Evolutionary conservation across 177 flowering plant genomes (phyloP).

Genomic region (Tripterygium wilfordii): DNA sequence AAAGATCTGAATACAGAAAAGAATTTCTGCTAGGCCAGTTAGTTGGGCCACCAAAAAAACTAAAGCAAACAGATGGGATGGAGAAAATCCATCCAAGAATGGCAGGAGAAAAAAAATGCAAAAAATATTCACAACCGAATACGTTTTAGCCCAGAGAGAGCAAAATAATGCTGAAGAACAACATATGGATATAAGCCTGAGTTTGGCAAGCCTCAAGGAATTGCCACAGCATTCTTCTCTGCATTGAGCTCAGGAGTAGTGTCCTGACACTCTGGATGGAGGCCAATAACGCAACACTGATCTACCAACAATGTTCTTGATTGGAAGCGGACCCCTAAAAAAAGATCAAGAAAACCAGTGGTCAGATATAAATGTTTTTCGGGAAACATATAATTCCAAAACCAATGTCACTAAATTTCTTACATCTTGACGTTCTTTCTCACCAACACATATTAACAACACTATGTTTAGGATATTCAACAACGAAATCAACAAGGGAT

Average conservation of each 20-base stretch:
- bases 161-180: too few species aligned
- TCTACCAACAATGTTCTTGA: background rate
- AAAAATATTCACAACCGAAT: background rate
- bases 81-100: constrained; percentile 7
- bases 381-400: background rate
- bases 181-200: too few species aligned
- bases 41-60: constrained; percentile 1
- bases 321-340: background rate
- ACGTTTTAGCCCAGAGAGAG: too few species aligned
- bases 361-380: background rate
- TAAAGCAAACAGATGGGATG: constrained; percentile 12
- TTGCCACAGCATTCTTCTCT: constrained; percentile 17
- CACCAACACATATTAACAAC: too few species aligned
- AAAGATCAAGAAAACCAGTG: background rate
- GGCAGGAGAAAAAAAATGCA: background rate
- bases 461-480: background rate
- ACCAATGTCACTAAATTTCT: background rate
- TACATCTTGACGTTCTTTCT: too few species aligned
- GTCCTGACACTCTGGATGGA: constrained; percentile 7
- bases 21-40: background rate
- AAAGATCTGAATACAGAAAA: constrained; percentile 4
- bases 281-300: background rate
- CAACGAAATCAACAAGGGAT: background rate
- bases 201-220: too few species aligned
- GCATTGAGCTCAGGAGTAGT: constrained; percentile 28